Evolutionary conservation across 2,329 filamentous ascomycete species (phyloP).

Genomic region (Fusarium incarnatum): DNA sequence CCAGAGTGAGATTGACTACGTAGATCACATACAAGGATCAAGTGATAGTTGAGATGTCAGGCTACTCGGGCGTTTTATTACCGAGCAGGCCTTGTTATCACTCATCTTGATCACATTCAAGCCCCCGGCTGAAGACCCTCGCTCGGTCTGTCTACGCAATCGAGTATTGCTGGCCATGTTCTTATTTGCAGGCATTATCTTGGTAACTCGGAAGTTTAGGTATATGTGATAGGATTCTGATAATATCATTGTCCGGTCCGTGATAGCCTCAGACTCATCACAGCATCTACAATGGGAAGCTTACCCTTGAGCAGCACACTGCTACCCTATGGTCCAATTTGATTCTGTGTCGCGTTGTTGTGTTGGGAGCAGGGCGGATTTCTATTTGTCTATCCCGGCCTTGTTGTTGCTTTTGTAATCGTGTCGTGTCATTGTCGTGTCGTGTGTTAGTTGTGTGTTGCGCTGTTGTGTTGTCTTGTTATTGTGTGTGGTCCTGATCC

Average conservation of each 20-base stretch:
- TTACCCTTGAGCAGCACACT: conserved; percentile 1
- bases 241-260: background rate
- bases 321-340: conserved; percentile 25
- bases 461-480: conserved; percentile 41
- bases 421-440: conserved; percentile 43
- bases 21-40: conserved; percentile 34
- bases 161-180: conserved; percentile 8
- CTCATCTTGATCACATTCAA: conserved; percentile 14
- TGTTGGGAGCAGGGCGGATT: conserved; percentile 30
- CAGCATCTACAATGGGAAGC: background rate
- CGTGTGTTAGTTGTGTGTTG: conserved; percentile 43
- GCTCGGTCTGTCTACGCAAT: conserved; percentile 9
- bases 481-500: conserved; percentile 38
- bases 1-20: conserved; percentile 17
- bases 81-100: conserved; percentile 3
- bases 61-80: conserved; percentile 16
- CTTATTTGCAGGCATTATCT: conserved; percentile 16
- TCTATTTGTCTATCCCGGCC: conserved; percentile 24
- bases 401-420: conserved; percentile 35
- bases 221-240: background rate
- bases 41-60: conserved; percentile 20
- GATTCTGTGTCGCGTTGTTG: conserved; percentile 34
- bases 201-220: conserved; percentile 9
- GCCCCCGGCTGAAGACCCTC: conserved; percentile 1
- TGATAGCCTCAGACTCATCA: conserved; percentile 7